Conservation (phyloP, 1,284 basidiomycete species). For the Boletus semigastroideus region DNA sequence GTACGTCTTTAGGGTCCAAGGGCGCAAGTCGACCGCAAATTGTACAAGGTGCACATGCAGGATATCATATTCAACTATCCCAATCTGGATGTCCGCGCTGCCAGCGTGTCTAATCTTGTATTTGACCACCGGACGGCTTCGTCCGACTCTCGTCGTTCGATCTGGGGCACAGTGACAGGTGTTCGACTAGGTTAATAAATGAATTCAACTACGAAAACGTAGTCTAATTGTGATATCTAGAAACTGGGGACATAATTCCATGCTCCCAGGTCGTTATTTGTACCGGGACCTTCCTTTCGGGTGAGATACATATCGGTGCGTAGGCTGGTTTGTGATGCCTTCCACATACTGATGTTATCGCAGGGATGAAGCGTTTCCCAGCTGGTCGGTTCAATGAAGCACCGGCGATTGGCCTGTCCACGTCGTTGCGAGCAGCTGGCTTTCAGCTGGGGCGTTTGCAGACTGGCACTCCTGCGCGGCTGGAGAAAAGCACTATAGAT, state of each 20-base stretch:
- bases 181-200: constrained; percentile 62
- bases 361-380: constrained; percentile 73
- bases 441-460: constrained; percentile 83
- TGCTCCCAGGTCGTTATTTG: constrained; percentile 85
- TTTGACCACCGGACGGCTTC: constrained; percentile 49
- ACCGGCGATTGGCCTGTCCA: constrained; percentile 73
- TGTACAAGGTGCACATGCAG: constrained; percentile 86
- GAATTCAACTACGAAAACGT: not conserved
- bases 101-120: constrained; percentile 78
- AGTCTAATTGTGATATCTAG: constrained; percentile 36
- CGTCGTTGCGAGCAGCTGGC: constrained; percentile 70
- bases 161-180: constrained; percentile 60
- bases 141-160: constrained; percentile 20
- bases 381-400: constrained; percentile 82
- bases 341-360: not conserved
- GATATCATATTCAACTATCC: constrained; percentile 60
- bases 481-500: constrained; percentile 70
- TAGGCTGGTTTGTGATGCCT: not conserved
- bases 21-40: constrained; percentile 82
- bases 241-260: constrained; percentile 71
- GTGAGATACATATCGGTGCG: constrained; percentile 84
- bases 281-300: constrained; percentile 88
- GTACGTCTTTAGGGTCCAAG: constrained; percentile 67
- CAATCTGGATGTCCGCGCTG: constrained; percentile 69
- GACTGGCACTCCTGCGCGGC: constrained; percentile 86